Percentiles rank a stretch among this genome's conserved stretches.
phyloP scores from a whole-genome alignment of 495 filamentous ascomycete genomes.

The Aspergillus nidulans region DNA sequence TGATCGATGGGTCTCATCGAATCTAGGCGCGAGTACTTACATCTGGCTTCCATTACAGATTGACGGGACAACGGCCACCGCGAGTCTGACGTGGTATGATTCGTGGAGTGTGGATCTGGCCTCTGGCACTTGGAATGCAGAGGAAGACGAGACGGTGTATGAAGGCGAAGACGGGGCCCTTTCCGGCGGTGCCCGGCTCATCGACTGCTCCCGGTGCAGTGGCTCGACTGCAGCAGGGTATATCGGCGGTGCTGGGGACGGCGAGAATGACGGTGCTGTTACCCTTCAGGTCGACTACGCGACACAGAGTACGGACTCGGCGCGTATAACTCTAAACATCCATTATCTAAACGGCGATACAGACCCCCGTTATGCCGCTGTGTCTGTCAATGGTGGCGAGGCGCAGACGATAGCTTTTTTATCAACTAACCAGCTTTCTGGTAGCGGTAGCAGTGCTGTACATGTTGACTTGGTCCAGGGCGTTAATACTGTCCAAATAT shows the following conservation, averaged over 20 bases:
- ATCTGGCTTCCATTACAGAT: slow-evolving; percentile 62
- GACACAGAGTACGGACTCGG: background rate
- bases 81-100: background rate
- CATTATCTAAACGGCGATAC: slow-evolving; percentile 12
- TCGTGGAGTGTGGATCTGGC: slow-evolving; percentile 4
- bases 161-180: background rate
- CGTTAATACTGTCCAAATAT: background rate
- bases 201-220: slow-evolving; percentile 2
- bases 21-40: slow-evolving; percentile 59
- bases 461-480: background rate
- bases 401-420: background rate
- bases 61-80: slow-evolving; percentile 45
- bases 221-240: slow-evolving; percentile 8
- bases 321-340: background rate
- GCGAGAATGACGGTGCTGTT: slow-evolving; percentile 1
- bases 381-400: slow-evolving; percentile 11
- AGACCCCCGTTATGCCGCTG: slow-evolving; percentile 7
- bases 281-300: background rate
- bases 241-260: slow-evolving; percentile 12
- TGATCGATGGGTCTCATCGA: slow-evolving; percentile 57
- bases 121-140: background rate
- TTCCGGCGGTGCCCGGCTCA: background rate
- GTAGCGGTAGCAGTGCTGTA: background rate
- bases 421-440: background rate
- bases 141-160: background rate